Conservation (phyloP, 1,139 yeast genomes). For the Sugiyamaella paludigena region DNA sequence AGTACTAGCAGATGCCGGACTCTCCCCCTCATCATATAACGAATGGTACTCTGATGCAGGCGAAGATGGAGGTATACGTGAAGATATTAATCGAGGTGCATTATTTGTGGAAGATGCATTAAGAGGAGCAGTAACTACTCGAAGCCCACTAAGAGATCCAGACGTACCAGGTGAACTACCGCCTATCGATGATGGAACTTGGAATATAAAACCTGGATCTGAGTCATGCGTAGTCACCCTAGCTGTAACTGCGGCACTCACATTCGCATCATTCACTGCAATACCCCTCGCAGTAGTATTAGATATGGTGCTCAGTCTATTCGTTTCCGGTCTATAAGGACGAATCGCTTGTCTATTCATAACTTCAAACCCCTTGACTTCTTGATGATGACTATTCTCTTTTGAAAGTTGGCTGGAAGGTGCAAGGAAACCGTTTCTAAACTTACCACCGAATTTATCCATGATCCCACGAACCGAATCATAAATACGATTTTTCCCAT, state of each 20-base stretch:
- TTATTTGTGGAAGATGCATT: neutral
- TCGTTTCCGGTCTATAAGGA: conserved; percentile 20
- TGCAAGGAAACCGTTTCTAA: conserved; percentile 3
- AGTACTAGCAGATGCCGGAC: too few relatives aligned
- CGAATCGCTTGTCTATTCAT: conserved; percentile 29
- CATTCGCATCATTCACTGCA: too few relatives aligned
- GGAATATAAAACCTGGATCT: conserved; percentile 14
- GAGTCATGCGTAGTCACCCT: neutral
- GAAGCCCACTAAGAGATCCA: neutral
- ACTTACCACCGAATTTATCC: conserved; percentile 9
- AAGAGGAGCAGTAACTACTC: conserved; percentile 7
- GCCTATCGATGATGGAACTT: conserved; percentile 10
- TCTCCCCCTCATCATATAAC: neutral
- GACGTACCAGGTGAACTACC: conserved; percentile 1
- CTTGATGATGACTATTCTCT: neutral
- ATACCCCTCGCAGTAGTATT: too few relatives aligned
- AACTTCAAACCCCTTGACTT: conserved; percentile 28
- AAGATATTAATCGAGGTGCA: neutral
- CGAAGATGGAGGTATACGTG: neutral
- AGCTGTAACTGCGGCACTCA: neutral
- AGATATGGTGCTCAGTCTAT: too few relatives aligned
- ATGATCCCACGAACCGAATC: conserved; percentile 14
- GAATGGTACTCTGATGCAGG: conserved; percentile 4
- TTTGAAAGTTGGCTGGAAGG: neutral
- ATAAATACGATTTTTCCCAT: conserved; percentile 3